Evolutionary conservation across 2,329 filamentous ascomycete genomes (phyloP), one percentile per base, ranked within the genome.

Genomic region (Aureobasidium leucospermi): DNA sequence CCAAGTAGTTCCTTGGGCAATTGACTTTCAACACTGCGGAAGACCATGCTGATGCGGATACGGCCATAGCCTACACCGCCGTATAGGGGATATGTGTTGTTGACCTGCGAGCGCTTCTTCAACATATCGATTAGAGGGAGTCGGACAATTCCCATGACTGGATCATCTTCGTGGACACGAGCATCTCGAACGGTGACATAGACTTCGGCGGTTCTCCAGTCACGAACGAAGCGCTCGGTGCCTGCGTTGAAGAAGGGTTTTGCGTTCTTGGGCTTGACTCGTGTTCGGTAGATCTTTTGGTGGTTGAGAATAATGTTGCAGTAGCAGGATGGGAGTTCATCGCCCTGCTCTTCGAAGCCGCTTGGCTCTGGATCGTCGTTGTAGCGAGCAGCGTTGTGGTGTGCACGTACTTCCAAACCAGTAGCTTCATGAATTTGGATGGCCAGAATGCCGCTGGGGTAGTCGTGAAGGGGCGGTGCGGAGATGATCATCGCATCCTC

Each of bases 161-260:
- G 60, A 63, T 90, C 84, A 57, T 88, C 83, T 68, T 90, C 88
- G 55, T 87, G 81, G 23, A 88, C 77, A 4, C 87, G 79, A 19
- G 82, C 77, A 67, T 90, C 88, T 10, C 86, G 80, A 1, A 89
- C 85, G 1, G 81, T 78, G 32, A 91, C 74, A 63, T 88, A 85
- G 34, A 90, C 76, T 68, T 90, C 86, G 1, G 85, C 81, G 11
- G 79, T 82, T 15, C 76, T 77, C 81, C 86, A 89, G 68, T 90
- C 84, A 11, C 82, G 77, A 41, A 90, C 79, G 63, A 89, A 89
- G 5, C 85, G 81, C 69, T 91, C 88, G 1, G 84, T 88, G 6
- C 85, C 85, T 2, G 88, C 87, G 64, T 90, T 90, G 77, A 88
- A 90, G 71, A 90, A 90, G 0, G 88, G 88, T 66, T 89, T 89